Conservation (phyloP, 495 filamentous ascomycete species). For the Massariosphaeria phaeospora region DNA sequence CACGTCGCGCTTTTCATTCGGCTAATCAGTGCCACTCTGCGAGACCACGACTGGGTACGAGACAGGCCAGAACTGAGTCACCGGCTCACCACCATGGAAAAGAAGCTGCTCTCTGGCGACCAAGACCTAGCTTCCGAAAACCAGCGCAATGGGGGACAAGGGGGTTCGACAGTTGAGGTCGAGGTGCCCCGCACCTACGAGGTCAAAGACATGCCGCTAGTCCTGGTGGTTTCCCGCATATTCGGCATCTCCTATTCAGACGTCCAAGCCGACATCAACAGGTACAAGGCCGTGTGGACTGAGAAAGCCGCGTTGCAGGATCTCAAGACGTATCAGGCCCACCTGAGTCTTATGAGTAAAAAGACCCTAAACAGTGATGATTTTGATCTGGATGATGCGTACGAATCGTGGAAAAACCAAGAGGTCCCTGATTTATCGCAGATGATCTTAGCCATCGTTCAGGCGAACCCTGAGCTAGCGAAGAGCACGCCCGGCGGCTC, state of each 20-base stretch:
- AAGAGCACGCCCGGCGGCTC: conserved; percentile 54
- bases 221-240: conserved; percentile 75
- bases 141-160: conserved; percentile 51
- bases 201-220: conserved; percentile 94
- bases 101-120: conserved; percentile 90
- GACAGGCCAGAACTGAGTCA: conserved; percentile 77
- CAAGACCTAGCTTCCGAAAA: conserved; percentile 68
- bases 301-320: conserved; percentile 86
- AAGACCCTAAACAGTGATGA: conserved; percentile 76
- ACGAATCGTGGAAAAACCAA: conserved; percentile 80
- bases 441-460: conserved; percentile 86
- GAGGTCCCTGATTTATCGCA: conserved; percentile 80
- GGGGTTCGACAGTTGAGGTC: conserved; percentile 66
- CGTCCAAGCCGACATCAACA: conserved; percentile 80
- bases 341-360: conserved; percentile 71
- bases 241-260: conserved; percentile 72
- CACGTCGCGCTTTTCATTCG: conserved; percentile 95
- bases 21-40: conserved; percentile 72
- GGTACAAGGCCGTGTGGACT: conserved; percentile 74
- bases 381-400: conserved; percentile 88
- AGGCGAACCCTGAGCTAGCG: conserved; percentile 78
- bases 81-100: conserved; percentile 77
- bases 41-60: conserved; percentile 71
- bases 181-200: conserved; percentile 78
- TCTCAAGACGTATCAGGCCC: conserved; percentile 85